A percentile compares a stretch with the other conserved stretches of the same genome.
Evolutionary conservation across 139 green algal genomes (phyloP).

Genomic region (Chlorella sorokiniana): DNA sequence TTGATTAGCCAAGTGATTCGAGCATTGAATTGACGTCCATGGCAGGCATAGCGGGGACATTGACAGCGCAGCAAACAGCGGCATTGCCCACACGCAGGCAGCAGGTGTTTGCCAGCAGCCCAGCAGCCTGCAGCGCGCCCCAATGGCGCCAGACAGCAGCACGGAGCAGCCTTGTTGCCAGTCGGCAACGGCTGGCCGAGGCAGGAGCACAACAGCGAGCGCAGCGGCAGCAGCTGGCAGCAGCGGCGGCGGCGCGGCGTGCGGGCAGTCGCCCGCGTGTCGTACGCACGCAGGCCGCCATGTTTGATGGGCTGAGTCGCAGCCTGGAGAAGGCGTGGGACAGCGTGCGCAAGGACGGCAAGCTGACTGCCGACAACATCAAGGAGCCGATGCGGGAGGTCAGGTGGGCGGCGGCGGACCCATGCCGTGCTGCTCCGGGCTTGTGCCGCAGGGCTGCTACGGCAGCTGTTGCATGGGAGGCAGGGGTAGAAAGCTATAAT

Average conservation of each 20-base stretch:
- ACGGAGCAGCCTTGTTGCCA: neutral
- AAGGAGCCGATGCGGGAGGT: constrained; percentile 93
- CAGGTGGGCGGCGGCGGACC: constrained; percentile 33
- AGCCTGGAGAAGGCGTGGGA: constrained; percentile 84
- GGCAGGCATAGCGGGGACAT: neutral
- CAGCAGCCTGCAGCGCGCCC: neutral
- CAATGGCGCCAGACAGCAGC: too few species aligned
- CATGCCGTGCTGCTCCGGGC: too few species aligned
- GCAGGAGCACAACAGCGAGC: neutral
- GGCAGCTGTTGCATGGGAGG: too few species aligned
- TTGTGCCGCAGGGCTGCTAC: too few species aligned
- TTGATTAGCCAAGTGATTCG: neutral
- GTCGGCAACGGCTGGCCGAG: neutral
- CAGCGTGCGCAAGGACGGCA: constrained; percentile 75
- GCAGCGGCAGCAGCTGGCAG: constrained; percentile 8
- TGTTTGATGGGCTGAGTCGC: constrained; percentile 88
- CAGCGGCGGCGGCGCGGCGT: neutral
- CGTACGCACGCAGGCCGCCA: constrained; percentile 48
- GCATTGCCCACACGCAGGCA: too few species aligned
- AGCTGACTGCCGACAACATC: constrained; percentile 94
- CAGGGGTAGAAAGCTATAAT: too few species aligned
- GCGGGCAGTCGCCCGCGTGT: neutral
- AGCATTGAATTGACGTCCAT: neutral
- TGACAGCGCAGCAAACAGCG: neutral
- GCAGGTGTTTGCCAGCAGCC: too few species aligned